Base-by-base conservation (phyloP, 495 filamentous ascomycete genomes). In the Xylaria acuta region DNA sequence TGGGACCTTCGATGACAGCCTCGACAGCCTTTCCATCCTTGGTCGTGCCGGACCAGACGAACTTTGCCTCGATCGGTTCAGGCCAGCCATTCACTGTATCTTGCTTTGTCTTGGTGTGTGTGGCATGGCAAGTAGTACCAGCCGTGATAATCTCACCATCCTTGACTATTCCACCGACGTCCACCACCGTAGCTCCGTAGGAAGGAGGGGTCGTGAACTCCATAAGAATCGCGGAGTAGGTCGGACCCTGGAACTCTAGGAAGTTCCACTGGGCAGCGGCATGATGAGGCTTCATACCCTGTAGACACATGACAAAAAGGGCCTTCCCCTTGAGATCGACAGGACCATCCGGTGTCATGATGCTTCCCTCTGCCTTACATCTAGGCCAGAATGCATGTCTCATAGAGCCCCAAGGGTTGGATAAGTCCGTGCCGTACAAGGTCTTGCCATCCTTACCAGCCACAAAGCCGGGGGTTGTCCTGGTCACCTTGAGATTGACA, bases 231-330 rank as follows among this genome's bases (percentile, higher is more conserved):
- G 94, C 95, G 18, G 94, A 94, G 82, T 92, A 92, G 7, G 85
- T 93, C 11, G 93, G 93, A 5, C 92, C 91, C 79, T 98, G 94
- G 85, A 97, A 98, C 82, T 94, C 90, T 79, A 89, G 82, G 80
- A 98, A 98, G 80, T 95, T 97, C 96, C 96, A 99, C 72, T 89
- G 91, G 22, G 94, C 91, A 69, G 95, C 96, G 51, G 94, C 94
- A 82, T 98, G 97, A 80, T 99, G 96, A 18, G 96, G 96, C 86
- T 98, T 99, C 97, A 98, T 98, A 74, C 94, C 96, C 80, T 99
- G 96, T 49, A 98, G 84, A 41, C 93, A 94, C 80, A 94, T 90
- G 74, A 90, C 84, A 80, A 94, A 93, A 73, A 97, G 82, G 32
- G 89, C 94, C 72, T 84, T 88, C 53, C 96, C 96, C 67, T 88